These are phyloP conservation scores for Kodamaea fungicola DNA, from an alignment of 1,139 yeast genomes.

Conservation along the genomic window DNA sequence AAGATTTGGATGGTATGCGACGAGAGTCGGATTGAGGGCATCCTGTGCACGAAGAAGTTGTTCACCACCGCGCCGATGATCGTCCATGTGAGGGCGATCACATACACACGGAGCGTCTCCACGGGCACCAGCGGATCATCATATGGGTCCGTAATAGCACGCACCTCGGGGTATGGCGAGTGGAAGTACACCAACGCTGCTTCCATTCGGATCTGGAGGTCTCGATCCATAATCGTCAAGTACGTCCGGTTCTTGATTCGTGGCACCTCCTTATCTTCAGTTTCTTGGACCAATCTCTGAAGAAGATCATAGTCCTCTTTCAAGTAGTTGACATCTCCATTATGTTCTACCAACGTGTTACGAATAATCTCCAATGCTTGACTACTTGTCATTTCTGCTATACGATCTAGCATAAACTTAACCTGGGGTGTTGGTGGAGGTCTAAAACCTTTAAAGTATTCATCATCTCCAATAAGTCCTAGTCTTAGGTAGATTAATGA, in stretches of 20 bases:
- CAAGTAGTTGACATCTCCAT: slow-evolving; percentile 41
- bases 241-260: slow-evolving; percentile 25
- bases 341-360: slow-evolving; percentile 37
- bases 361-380: slow-evolving; percentile 34
- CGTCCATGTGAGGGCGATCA: slow-evolving; percentile 42
- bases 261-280: slow-evolving; percentile 3
- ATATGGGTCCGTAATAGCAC: slow-evolving; percentile 44
- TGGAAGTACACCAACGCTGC: slow-evolving; percentile 42
- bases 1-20: slow-evolving; percentile 43
- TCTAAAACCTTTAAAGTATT: slow-evolving; percentile 10
- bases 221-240: slow-evolving; percentile 32
- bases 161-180: slow-evolving; percentile 46
- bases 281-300: slow-evolving; percentile 24
- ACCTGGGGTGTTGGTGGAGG: slow-evolving; percentile 10
- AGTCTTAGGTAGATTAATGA: slow-evolving; percentile 26
- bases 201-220: slow-evolving; percentile 34
- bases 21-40: slow-evolving; percentile 38
- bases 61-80: slow-evolving; percentile 40
- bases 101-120: slow-evolving; percentile 42
- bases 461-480: slow-evolving; percentile 30
- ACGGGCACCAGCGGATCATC: slow-evolving; percentile 39
- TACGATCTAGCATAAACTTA: slow-evolving; percentile 29
- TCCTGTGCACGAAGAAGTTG: slow-evolving; percentile 42
- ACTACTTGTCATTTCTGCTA: slow-evolving; percentile 18
- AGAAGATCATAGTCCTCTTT: slow-evolving; percentile 34